phyloP scores from a whole-genome alignment of 495 filamentous ascomycete species.

The Penicillium nucicola region DNA sequence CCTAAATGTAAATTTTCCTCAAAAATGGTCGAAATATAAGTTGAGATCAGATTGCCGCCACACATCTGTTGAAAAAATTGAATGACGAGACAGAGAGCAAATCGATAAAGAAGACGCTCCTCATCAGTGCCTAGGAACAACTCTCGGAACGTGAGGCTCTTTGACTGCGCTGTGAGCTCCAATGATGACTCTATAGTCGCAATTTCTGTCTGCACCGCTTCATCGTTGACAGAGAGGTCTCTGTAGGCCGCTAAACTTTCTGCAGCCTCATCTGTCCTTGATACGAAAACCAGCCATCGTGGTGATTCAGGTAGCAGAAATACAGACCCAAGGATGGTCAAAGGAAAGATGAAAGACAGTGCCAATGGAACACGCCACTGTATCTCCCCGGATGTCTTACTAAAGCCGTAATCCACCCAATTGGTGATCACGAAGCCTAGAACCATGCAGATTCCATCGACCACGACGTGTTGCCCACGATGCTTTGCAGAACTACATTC shows the following conservation, averaged over 20 bases:
- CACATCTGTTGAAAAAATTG: constrained; percentile 46
- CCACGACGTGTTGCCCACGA: constrained; percentile 46
- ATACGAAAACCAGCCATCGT: constrained; percentile 40
- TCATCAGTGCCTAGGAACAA: constrained; percentile 8
- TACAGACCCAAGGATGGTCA: constrained; percentile 31
- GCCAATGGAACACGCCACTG: constrained; percentile 50
- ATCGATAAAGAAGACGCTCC: constrained; percentile 31
- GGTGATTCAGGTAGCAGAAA: constrained; percentile 55
- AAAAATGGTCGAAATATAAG: constrained; percentile 35
- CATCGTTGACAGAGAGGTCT: constrained; percentile 23
- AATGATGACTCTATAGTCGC: constrained; percentile 36
- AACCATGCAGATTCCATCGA: constrained; percentile 51
- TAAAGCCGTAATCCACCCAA: constrained; percentile 61
- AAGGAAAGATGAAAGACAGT: constrained; percentile 48
- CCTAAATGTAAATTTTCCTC: constrained; percentile 28
- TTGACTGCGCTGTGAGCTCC: constrained; percentile 17
- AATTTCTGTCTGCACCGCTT: constrained; percentile 33
- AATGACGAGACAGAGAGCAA: constrained; percentile 31
- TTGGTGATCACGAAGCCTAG: constrained; percentile 46
- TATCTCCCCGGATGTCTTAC: constrained; percentile 33
- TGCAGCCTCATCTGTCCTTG: constrained; percentile 28
- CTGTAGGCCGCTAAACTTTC: constrained; percentile 31
- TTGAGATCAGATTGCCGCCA: constrained; percentile 35
- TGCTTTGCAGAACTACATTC: constrained; percentile 28
- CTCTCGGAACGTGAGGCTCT: background rate